These are phyloP conservation scores for Nephelium lappaceum DNA, from an alignment of 345 rosid species.

Conservation along the genomic window DNA sequence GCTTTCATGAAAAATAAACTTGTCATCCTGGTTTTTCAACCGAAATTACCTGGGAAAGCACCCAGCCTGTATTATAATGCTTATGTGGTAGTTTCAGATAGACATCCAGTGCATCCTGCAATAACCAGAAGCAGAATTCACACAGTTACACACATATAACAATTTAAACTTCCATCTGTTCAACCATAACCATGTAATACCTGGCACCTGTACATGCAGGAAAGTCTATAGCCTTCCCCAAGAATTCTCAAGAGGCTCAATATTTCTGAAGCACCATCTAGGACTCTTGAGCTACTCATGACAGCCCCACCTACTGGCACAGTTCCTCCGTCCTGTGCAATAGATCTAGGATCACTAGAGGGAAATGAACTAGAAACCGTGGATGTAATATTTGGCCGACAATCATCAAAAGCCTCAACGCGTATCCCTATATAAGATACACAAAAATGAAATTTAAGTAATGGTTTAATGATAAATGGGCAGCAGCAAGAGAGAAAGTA, in stretches of 20 bases:
- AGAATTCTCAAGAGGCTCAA: constrained; percentile 73
- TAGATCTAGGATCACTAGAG: constrained; percentile 54
- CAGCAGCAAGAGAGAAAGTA: constrained; percentile 12
- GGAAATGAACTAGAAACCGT: constrained; percentile 51
- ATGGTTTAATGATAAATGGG: constrained; percentile 11
- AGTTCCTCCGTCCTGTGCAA: constrained; percentile 64
- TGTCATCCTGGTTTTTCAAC: neutral
- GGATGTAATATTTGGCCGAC: constrained; percentile 58
- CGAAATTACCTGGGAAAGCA: constrained; percentile 83
- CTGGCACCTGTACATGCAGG: constrained; percentile 86
- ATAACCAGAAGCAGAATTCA: constrained; percentile 32
- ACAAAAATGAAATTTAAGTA: constrained; percentile 22
- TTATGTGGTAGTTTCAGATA: constrained; percentile 77
- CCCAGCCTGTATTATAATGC: constrained; percentile 97
- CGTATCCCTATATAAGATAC: constrained; percentile 56
- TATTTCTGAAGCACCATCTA: constrained; percentile 72
- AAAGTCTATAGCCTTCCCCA: constrained; percentile 94
- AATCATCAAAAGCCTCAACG: constrained; percentile 76
- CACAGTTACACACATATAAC: constrained; percentile 27
- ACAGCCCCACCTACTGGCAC: constrained; percentile 47
- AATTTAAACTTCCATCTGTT: constrained; percentile 21
- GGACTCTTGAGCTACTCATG: constrained; percentile 51
- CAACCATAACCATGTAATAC: constrained; percentile 35
- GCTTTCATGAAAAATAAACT: neutral
- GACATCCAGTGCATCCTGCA: constrained; percentile 83